These are phyloP conservation scores for Ophiostoma populinum DNA, from an alignment of 2,329 filamentous ascomycete genomes.

Conservation along the genomic window DNA sequence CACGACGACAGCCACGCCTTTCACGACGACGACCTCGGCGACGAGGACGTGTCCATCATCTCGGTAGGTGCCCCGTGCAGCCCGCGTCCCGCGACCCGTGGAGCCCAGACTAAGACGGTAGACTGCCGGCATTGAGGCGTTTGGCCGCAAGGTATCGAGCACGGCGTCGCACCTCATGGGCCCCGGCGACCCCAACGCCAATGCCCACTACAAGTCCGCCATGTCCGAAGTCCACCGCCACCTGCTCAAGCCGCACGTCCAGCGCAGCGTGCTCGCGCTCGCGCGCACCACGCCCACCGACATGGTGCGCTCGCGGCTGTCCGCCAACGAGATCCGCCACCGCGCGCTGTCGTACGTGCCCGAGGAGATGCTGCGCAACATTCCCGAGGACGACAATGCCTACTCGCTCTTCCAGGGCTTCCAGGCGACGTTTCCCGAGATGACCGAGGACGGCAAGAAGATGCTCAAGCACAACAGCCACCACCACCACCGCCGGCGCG, in stretches of 20 bases:
- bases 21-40: slow-evolving; percentile 28
- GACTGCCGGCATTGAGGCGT: slow-evolving; percentile 80
- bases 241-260: slow-evolving; percentile 64
- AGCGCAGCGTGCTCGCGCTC: slow-evolving; percentile 82
- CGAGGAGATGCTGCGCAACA: slow-evolving; percentile 77
- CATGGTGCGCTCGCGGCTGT: slow-evolving; percentile 79
- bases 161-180: slow-evolving; percentile 83
- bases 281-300: slow-evolving; percentile 85
- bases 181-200: slow-evolving; percentile 38
- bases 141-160: slow-evolving; percentile 84
- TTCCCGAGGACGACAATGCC: slow-evolving; percentile 67
- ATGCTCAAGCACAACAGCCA: slow-evolving; percentile 17
- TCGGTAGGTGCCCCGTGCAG: slow-evolving; percentile 16
- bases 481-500: slow-evolving; percentile 39
- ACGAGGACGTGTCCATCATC: slow-evolving; percentile 30
- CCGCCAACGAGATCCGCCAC: slow-evolving; percentile 81
- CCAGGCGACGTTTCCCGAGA: slow-evolving; percentile 66
- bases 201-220: slow-evolving; percentile 64
- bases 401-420: slow-evolving; percentile 97
- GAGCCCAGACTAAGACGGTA: slow-evolving; percentile 22
- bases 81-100: too few relatives aligned
- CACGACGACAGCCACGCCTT: slow-evolving; percentile 24
- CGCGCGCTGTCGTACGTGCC: slow-evolving; percentile 76
- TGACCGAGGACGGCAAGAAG: slow-evolving; percentile 52
- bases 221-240: slow-evolving; percentile 83